Evolutionary conservation across 108 stramenopile species (phyloP).

Genomic region (Skeletonema costatum): DNA sequence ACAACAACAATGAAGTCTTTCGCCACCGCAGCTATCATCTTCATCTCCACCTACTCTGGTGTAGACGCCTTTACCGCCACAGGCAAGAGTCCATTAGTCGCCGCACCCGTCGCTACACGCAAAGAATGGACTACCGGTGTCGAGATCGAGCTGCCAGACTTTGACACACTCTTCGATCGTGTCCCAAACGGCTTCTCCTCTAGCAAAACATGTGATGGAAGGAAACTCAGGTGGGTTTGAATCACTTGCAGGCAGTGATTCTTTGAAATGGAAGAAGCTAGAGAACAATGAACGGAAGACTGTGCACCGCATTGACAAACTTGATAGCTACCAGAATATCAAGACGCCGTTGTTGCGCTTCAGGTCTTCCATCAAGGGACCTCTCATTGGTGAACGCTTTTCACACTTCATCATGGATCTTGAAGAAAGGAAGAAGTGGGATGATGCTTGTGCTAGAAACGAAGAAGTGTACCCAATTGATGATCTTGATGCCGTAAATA

Average conservation of each 20-base stretch:
- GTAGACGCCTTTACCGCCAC: slow-evolving; percentile 16
- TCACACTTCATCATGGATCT: slow-evolving; percentile 49
- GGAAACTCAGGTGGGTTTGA: slow-evolving; percentile 46
- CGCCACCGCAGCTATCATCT: not conserved
- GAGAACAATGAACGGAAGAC: slow-evolving; percentile 32
- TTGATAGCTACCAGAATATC: slow-evolving; percentile 46
- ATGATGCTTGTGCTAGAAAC: slow-evolving; percentile 40
- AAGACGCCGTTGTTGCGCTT: slow-evolving; percentile 49
- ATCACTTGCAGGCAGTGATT: slow-evolving; percentile 22
- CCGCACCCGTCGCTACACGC: slow-evolving; percentile 6
- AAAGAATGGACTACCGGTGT: slow-evolving; percentile 26
- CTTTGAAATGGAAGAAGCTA: slow-evolving; percentile 47
- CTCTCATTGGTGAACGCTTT: slow-evolving; percentile 42
- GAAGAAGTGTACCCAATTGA: slow-evolving; percentile 50
- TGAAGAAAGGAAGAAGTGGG: slow-evolving; percentile 50
- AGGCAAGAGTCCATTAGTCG: not conserved
- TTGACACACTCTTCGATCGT: slow-evolving; percentile 43
- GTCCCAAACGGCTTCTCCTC: slow-evolving; percentile 40
- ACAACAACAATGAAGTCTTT: not conserved
- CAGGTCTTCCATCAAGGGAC: slow-evolving; percentile 45
- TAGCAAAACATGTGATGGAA: slow-evolving; percentile 45
- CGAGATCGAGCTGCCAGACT: slow-evolving; percentile 48
- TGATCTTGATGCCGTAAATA: slow-evolving; percentile 28
- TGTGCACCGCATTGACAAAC: slow-evolving; percentile 45
- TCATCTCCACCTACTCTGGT: not conserved